Base-by-base conservation (phyloP, 805 yeast species). In the Candida germanica region DNA sequence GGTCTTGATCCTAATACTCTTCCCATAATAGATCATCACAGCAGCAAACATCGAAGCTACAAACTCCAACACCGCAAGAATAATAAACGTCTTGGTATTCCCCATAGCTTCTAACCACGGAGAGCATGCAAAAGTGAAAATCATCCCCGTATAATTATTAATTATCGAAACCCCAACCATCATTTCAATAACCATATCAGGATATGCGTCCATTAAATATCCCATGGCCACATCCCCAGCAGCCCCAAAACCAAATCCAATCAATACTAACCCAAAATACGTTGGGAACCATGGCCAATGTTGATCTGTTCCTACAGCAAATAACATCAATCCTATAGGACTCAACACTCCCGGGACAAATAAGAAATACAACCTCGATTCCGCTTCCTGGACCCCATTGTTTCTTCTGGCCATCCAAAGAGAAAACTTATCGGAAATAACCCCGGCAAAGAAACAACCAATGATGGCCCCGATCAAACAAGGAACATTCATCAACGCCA, bases 401-500 rank as follows among this genome's bases (percentile, higher is more conserved):
- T 63, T 61, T 33, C 63, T 43, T 40, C 54, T 62, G 29, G 68
- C 67, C 51, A 61, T 46, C 64, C 64, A 63, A 33, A 60, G 49
- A 13, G 54, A 55, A 34, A 61, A 61, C 46, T 52, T 50, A 44
- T 63, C 69, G 20, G 62, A 54, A 14, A 60, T 19, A 1, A 52
- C 47, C 30, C 69, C 69, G 14, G 68, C 59, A 48, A 53, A 52
- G 20, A 60, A 42, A 48, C 69, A 64, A 3, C 69, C 69, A 28
- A 63, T 54, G 6, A 61, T 47, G 3, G 69, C 68, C 4, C 70
- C 69, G 27, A 64, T 63, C 29, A 64, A 52, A 25, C 63, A 56
- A 7, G 69, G 66, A 18, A 64, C 52, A 42, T 64, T 64, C 69
- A 64, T 63, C 26, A 64, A 41, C 6, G 66, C 68, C 8, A 64